Evolutionary conservation across 768 basidiomycete genomes (phyloP).

Genomic region (Rhizopogon vinicolor): DNA sequence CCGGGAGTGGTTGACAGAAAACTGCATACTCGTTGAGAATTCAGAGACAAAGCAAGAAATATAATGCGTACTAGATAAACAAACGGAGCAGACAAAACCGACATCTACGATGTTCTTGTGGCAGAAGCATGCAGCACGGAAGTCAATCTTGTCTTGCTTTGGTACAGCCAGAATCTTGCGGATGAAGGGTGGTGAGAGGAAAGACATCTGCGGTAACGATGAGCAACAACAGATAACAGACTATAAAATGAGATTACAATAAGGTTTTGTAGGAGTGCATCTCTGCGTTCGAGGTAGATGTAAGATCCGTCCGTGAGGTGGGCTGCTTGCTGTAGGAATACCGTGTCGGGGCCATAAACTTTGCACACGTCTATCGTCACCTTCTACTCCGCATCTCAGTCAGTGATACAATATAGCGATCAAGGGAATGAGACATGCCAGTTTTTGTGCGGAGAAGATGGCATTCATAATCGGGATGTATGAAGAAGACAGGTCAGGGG

Average conservation of each 20-base stretch:
- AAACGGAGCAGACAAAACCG: slow-evolving; percentile 98
- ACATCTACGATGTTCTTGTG: slow-evolving; percentile 96
- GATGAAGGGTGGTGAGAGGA: slow-evolving; percentile 64
- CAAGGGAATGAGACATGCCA: slow-evolving; percentile 44
- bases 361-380: slow-evolving; percentile 97
- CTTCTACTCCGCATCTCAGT: slow-evolving; percentile 50
- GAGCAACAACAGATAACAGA: not conserved
- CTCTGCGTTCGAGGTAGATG: slow-evolving; percentile 74
- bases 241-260: slow-evolving; percentile 42
- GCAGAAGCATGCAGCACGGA: slow-evolving; percentile 97
- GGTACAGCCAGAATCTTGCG: slow-evolving; percentile 79
- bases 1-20: slow-evolving; percentile 90
- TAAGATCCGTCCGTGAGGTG: slow-evolving; percentile 95
- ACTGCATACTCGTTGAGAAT: slow-evolving; percentile 41
- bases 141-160: slow-evolving; percentile 93
- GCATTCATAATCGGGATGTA: slow-evolving; percentile 99
- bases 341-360: slow-evolving; percentile 81
- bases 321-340: slow-evolving; percentile 96
- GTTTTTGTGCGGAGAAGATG: slow-evolving; percentile 97
- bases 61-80: slow-evolving; percentile 77
- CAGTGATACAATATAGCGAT: not conserved
- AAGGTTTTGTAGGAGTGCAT: slow-evolving; percentile 89
- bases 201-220: slow-evolving; percentile 67
- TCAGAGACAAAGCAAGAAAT: slow-evolving; percentile 4
- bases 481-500: slow-evolving; percentile 81